Evolutionary conservation across 108 stramenopile genomes (phyloP), one percentile per base, ranked within the genome.

Genomic region (Aurantiochytrium sp.): DNA sequence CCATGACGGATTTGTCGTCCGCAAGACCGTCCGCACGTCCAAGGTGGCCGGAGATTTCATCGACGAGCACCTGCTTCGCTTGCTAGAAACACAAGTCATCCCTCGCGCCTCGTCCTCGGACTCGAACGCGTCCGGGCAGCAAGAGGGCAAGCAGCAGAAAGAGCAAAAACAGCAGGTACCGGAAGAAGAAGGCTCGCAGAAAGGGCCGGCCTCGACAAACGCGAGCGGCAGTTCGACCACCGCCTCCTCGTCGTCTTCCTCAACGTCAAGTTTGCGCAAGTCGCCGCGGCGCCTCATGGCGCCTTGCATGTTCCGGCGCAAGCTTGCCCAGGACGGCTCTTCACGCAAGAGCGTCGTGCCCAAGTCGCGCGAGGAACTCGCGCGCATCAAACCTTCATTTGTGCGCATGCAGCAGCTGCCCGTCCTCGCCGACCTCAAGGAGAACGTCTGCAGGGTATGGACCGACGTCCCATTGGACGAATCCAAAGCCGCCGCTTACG

Each of bases 21-120:
- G 45, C 39, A 81, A 81, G 45, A 48, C 73, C 6, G 45, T 81
- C 27, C 39, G 45, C 27, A 81, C 73, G 0, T 81, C 73, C 0
- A 41, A 48, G 73, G n/a, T 81, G 12, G 73, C 73, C 36, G 73
- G 73, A 6, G 73, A 81, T 81, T 81, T 48, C 12, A 81, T 81
- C 12, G 73, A 81, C 45, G 45, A 48, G 27, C 73, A 81, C 30
- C 45, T 81, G 10, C 17, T 81, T 12, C 42, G 45, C 19, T 24
- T 81, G 0, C 30, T 81, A 6, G 73, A 81, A 30, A 81, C 39
- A 6, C 12, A 21, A 6, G 45, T 81, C 1, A 6, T 65, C 27
- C 59, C 59, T 1, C 34, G 17, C 17, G 50, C 50, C 50, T 50
- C 50, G 50, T 50, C 50, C 6, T 50, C 50, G 50, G 4, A 4